phyloP scores from a whole-genome alignment of 2,329 filamentous ascomycete species.

The Xylaria sp. region DNA sequence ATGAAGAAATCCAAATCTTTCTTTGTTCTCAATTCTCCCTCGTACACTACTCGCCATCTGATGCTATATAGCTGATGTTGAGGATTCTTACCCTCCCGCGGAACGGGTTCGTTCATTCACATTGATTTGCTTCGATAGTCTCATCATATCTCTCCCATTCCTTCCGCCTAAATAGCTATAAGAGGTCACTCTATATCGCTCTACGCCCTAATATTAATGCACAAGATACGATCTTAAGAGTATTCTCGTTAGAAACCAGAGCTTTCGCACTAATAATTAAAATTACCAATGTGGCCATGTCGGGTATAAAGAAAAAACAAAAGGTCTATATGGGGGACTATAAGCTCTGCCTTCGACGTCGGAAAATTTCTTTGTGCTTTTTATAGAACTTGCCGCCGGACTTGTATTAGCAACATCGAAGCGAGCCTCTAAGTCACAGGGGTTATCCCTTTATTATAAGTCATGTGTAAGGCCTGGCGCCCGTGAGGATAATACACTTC shows the following conservation, averaged over 20 bases:
- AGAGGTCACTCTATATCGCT: not conserved
- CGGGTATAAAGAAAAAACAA: not conserved
- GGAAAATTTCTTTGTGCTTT: constrained; percentile 22
- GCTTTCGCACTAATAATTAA: not conserved
- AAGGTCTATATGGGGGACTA: not conserved
- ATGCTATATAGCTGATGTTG: not conserved
- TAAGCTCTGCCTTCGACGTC: not conserved
- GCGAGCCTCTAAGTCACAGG: constrained; percentile 5
- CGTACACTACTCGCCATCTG: not conserved
- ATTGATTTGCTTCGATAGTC: not conserved
- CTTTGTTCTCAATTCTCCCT: too few relatives aligned
- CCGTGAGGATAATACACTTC: not conserved
- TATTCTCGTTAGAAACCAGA: not conserved
- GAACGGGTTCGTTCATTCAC: not conserved
- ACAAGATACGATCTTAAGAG: not conserved
- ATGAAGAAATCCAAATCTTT: not conserved
- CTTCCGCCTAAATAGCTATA: not conserved
- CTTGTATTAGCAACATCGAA: constrained; percentile 4
- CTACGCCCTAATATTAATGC: not conserved
- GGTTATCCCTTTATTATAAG: not conserved
- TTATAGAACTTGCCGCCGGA: not conserved
- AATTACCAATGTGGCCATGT: not conserved
- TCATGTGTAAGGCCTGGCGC: not conserved
- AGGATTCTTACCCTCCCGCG: not conserved
- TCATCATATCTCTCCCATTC: not conserved